Conservation (phyloP, 495 filamentous ascomycete species). For the Neurospora sp. region DNA sequence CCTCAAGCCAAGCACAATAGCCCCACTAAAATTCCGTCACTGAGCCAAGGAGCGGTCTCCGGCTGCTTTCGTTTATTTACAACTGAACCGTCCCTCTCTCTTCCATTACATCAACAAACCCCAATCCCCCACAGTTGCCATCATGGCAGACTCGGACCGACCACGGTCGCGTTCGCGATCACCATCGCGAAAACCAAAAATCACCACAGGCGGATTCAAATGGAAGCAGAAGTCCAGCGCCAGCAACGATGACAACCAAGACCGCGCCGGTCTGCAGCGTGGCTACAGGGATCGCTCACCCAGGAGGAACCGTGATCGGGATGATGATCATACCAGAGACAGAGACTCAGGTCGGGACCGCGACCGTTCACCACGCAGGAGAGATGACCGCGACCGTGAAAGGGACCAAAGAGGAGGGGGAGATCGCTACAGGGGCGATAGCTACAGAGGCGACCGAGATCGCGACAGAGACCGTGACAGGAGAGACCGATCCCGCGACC, state of each 20-base stretch:
- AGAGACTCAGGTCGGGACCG: slow-evolving; percentile 15
- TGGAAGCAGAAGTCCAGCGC: slow-evolving; percentile 57
- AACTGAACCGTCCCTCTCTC: neutral
- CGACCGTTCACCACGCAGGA: slow-evolving; percentile 1
- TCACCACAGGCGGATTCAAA: slow-evolving; percentile 44
- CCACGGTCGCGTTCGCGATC: slow-evolving; percentile 28
- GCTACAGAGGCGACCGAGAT: slow-evolving; percentile 5
- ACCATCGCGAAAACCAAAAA: slow-evolving; percentile 27
- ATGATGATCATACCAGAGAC: slow-evolving; percentile 21
- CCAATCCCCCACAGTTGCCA: neutral
- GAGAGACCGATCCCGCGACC: neutral
- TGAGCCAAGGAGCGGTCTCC: neutral
- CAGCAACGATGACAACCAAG: slow-evolving; percentile 38
- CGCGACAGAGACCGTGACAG: slow-evolving; percentile 2
- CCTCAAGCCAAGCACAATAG: neutral
- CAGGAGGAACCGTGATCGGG: slow-evolving; percentile 24
- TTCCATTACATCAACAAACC: neutral
- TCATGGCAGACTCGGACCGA: slow-evolving; percentile 22
- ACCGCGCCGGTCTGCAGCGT: slow-evolving; percentile 33
- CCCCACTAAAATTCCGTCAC: slow-evolving; percentile 17
- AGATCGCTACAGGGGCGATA: neutral
- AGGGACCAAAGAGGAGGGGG: slow-evolving; percentile 7
- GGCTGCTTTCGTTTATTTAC: neutral
- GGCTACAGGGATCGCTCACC: slow-evolving; percentile 44
- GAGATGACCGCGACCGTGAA: slow-evolving; percentile 16